Conservation (phyloP, 1,284 basidiomycete species). For the Wallemia ichthyophaga region DNA sequence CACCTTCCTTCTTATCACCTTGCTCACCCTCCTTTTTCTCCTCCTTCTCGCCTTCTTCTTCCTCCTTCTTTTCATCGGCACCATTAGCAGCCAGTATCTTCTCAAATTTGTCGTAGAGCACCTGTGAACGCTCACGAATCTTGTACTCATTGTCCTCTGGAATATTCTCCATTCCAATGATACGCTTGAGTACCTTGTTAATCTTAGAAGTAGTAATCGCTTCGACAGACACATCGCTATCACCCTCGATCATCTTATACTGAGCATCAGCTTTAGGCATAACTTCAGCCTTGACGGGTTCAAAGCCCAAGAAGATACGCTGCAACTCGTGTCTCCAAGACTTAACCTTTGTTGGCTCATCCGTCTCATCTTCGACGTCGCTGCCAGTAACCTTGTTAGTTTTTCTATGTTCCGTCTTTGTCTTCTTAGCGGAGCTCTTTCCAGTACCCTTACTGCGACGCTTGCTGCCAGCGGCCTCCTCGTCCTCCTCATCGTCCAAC, state of each 20-base stretch:
- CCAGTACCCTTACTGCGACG: slow-evolving; percentile 2
- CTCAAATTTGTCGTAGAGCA: neutral
- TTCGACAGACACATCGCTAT: neutral
- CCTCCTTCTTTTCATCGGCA: neutral
- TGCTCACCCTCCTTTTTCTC: neutral
- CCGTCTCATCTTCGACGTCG: slow-evolving; percentile 16
- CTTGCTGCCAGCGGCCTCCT: slow-evolving; percentile 20
- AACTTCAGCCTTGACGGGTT: slow-evolving; percentile 13
- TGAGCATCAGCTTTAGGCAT: neutral
- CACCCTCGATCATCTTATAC: neutral
- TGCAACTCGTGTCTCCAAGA: slow-evolving; percentile 75
- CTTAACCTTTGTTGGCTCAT: slow-evolving; percentile 21
- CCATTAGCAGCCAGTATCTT: neutral
- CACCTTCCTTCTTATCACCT: neutral
- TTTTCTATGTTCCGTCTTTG: slow-evolving; percentile 18
- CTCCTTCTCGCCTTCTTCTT: neutral
- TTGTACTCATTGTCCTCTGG: slow-evolving; percentile 60
- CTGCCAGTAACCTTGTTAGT: slow-evolving; percentile 17
- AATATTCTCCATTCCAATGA: slow-evolving; percentile 36
- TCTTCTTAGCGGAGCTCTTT: slow-evolving; percentile 13
- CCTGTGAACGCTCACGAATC: slow-evolving; percentile 37
- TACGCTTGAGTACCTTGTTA: slow-evolving; percentile 91
- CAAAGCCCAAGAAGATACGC: slow-evolving; percentile 48
- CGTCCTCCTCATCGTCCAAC: slow-evolving; percentile 27
- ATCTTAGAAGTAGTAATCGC: slow-evolving; percentile 57